phyloP scores from a whole-genome alignment of 495 filamentous ascomycete species.

The Schizothecium vesticola region DNA sequence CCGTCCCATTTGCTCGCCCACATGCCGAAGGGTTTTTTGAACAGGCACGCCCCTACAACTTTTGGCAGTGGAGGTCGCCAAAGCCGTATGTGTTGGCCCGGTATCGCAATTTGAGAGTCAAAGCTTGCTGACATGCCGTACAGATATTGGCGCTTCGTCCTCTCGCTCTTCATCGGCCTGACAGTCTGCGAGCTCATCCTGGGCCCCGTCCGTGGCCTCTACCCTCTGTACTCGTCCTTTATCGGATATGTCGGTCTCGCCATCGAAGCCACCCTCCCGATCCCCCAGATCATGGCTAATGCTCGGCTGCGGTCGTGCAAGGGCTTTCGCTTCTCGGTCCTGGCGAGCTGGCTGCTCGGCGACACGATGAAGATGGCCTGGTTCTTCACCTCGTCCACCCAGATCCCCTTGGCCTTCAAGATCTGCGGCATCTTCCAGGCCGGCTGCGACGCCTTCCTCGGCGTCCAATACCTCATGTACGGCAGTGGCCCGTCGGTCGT shows the following conservation, averaged over 20 bases:
- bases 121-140: neutral
- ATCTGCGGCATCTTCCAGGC: conserved; percentile 90
- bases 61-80: conserved; percentile 87
- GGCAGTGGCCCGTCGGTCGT: conserved; percentile 47
- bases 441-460: conserved; percentile 74
- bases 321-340: conserved; percentile 81
- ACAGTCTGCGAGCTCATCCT: conserved; percentile 67
- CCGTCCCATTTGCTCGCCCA: conserved; percentile 50
- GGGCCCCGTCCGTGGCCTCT: conserved; percentile 52
- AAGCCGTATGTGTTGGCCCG: conserved; percentile 55
- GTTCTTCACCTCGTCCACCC: conserved; percentile 69
- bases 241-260: conserved; percentile 82
- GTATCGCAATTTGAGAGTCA: conserved; percentile 3
- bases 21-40: conserved; percentile 47
- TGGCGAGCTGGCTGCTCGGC: conserved; percentile 83
- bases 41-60: conserved; percentile 67
- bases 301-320: conserved; percentile 72
- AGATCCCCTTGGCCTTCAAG: conserved; percentile 86
- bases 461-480: conserved; percentile 80
- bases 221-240: conserved; percentile 59
- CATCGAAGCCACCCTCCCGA: conserved; percentile 81
- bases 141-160: conserved; percentile 86
- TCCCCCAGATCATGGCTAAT: conserved; percentile 86
- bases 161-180: conserved; percentile 61
- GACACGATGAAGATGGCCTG: conserved; percentile 95